phyloP scores from a whole-genome alignment of 768 basidiomycete genomes.

The Mycena epipterygia region DNA sequence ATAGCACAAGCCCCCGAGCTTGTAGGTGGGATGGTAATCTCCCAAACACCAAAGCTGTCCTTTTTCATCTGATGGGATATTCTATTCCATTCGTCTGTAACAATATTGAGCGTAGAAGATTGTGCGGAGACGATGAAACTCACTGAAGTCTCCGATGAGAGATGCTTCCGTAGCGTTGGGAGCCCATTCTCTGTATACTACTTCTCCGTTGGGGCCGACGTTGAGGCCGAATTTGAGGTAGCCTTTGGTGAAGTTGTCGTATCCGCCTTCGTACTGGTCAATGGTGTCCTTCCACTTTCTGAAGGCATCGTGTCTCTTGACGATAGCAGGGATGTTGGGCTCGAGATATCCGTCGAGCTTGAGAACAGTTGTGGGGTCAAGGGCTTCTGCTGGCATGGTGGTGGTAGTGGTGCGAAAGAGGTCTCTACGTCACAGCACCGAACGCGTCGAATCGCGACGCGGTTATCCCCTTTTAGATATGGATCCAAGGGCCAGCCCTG shows the following conservation, averaged over 20 bases:
- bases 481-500: no score
- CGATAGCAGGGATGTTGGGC: constrained; percentile 77
- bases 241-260: constrained; percentile 83
- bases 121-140: constrained; percentile 49
- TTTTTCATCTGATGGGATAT: constrained; percentile 88
- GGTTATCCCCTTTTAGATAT: neutral
- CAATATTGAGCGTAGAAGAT: neutral
- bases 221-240: constrained; percentile 87
- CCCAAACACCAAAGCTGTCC: constrained; percentile 91
- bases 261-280: constrained; percentile 86
- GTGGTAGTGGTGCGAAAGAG: constrained; percentile 37
- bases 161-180: constrained; percentile 87
- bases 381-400: constrained; percentile 59
- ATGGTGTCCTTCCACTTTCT: constrained; percentile 84
- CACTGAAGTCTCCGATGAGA: constrained; percentile 97
- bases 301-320: constrained; percentile 76
- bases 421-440: neutral
- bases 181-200: constrained; percentile 96
- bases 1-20: constrained; percentile 83
- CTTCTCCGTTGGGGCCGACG: constrained; percentile 72
- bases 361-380: constrained; percentile 71
- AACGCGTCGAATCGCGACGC: no score
- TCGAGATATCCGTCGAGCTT: constrained; percentile 81
- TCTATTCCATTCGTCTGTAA: constrained; percentile 90
- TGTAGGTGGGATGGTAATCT: constrained; percentile 79